phyloP scores from a whole-genome alignment of 2,329 filamentous ascomycete species.

The Apiospora kogelbergensis region DNA sequence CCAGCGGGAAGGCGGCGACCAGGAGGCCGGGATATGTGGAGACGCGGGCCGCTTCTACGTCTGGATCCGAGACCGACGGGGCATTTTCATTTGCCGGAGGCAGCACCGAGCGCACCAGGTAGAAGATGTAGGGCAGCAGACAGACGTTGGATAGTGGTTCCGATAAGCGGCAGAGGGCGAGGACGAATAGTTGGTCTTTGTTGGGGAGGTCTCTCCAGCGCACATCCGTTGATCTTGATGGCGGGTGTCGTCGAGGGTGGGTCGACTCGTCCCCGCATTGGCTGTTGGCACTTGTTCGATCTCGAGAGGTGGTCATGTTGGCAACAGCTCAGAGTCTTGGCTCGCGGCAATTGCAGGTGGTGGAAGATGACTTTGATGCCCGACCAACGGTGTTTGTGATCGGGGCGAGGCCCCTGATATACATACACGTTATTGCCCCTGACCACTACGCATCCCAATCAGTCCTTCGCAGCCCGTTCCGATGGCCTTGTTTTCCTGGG shows the following conservation, averaged over 20 bases:
- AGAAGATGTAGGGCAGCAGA: slow-evolving; percentile 69
- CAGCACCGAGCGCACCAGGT: slow-evolving; percentile 67
- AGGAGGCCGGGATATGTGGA: slow-evolving; percentile 68
- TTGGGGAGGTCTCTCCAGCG: slow-evolving; percentile 37
- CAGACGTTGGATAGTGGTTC: slow-evolving; percentile 69
- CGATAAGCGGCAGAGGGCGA: slow-evolving; percentile 42
- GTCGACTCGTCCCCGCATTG: background rate
- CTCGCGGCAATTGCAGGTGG: background rate
- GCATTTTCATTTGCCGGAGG: background rate
- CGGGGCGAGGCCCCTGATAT: background rate
- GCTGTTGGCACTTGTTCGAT: background rate
- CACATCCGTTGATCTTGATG: slow-evolving; percentile 15
- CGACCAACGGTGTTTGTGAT: no score
- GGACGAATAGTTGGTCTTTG: slow-evolving; percentile 36
- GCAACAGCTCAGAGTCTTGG: background rate
- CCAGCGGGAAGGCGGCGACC: slow-evolving; percentile 66
- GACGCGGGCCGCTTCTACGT: slow-evolving; percentile 30
- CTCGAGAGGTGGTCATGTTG: background rate
- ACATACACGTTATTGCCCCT: background rate
- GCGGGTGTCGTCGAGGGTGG: slow-evolving; percentile 9
- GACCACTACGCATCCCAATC: background rate
- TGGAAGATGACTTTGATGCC: background rate
- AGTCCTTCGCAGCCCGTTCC: background rate
- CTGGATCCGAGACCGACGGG: background rate
- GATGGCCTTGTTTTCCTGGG: background rate